These are phyloP conservation scores for Neurospora sp. DNA, from an alignment of 2,329 filamentous ascomycete species.

Conservation along the genomic window DNA sequence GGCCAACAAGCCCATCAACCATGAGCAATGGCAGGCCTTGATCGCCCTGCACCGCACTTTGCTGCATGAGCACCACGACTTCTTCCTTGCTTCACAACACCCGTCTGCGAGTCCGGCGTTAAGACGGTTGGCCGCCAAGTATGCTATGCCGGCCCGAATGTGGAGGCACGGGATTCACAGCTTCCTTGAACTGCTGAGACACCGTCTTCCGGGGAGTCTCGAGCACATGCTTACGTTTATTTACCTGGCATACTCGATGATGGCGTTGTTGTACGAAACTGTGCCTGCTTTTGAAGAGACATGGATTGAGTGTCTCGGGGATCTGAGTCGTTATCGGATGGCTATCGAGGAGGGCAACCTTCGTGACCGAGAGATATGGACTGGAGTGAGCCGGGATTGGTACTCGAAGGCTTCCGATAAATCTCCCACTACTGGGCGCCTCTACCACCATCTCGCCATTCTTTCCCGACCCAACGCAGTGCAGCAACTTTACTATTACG, in stretches of 20 bases:
- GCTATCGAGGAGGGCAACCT: conserved; percentile 79
- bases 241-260: conserved; percentile 81
- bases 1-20: conserved; percentile 33
- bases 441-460: conserved; percentile 86
- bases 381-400: conserved; percentile 70
- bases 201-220: conserved; percentile 63
- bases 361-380: conserved; percentile 71
- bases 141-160: conserved; percentile 87
- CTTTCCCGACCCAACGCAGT: conserved; percentile 59
- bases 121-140: conserved; percentile 62
- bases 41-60: conserved; percentile 75
- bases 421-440: conserved; percentile 61
- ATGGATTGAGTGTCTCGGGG: conserved; percentile 89
- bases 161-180: conserved; percentile 89
- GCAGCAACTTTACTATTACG: conserved; percentile 64
- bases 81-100: conserved; percentile 81
- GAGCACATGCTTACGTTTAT: conserved; percentile 92
- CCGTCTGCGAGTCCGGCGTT: conserved; percentile 64
- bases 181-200: conserved; percentile 67
- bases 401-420: conserved; percentile 74
- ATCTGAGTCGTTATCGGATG: conserved; percentile 75
- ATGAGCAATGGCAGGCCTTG: conserved; percentile 75
- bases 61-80: conserved; percentile 75
- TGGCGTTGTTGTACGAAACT: conserved; percentile 77
- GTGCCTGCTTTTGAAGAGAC: conserved; percentile 76